phyloP scores from a whole-genome alignment of 2,329 filamentous ascomycete genomes.

The Fusarium pininemorale region DNA sequence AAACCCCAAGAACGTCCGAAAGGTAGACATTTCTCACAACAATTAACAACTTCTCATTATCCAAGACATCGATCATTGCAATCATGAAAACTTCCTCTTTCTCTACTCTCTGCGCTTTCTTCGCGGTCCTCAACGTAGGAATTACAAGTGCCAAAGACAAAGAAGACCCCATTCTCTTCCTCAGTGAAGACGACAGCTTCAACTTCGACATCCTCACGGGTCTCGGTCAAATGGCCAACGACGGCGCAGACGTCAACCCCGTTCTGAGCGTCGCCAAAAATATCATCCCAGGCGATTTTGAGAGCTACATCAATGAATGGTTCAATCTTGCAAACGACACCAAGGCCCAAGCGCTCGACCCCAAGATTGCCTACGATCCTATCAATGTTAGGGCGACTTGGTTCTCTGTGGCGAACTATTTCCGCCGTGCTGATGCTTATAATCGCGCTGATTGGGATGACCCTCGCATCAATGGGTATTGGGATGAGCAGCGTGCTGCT shows the following conservation, averaged over 20 bases:
- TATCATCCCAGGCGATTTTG: constrained; percentile 37
- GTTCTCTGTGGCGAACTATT: constrained; percentile 55
- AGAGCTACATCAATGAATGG: constrained; percentile 37
- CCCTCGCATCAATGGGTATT: constrained; percentile 51
- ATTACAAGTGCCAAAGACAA: not conserved
- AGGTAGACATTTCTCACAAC: not conserved
- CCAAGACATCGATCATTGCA: not conserved
- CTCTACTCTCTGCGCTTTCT: fast-evolving
- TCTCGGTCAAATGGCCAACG: not conserved
- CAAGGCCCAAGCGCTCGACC: constrained; percentile 27
- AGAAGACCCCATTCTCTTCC: constrained; percentile 1
- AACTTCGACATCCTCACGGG: constrained; percentile 29
- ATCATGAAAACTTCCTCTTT: not conserved
- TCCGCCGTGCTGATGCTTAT: constrained; percentile 54
- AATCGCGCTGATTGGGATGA: constrained; percentile 52
- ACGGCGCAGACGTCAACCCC: constrained; percentile 42
- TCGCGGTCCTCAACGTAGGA: not conserved
- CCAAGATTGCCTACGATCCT: constrained; percentile 30
- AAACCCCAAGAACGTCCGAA: fast-evolving
- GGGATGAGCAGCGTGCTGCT: constrained; percentile 47
- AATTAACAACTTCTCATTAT: not conserved
- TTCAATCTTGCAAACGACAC: constrained; percentile 35
- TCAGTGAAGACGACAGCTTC: constrained; percentile 18
- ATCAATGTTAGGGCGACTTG: constrained; percentile 38
- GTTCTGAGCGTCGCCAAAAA: constrained; percentile 44